Conservation (phyloP, 257 asterid genomes). For the Solanum okadae region DNA sequence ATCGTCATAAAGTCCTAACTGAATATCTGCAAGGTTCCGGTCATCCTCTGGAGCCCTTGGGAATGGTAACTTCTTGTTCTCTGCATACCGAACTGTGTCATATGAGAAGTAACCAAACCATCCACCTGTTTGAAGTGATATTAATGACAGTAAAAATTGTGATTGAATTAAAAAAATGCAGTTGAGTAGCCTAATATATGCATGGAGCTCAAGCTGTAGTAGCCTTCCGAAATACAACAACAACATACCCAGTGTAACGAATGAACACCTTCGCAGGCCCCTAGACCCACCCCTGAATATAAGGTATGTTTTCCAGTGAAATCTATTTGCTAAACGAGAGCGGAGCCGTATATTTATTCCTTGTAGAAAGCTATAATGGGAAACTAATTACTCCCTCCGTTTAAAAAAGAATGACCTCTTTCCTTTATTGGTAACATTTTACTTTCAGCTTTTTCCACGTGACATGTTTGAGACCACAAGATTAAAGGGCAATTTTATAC, state of each 20-base stretch:
- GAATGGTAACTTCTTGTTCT: constrained; percentile 65
- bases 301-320: neutral
- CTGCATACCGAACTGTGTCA: constrained; percentile 79
- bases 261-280: neutral
- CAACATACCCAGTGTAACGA: no score
- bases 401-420: no score
- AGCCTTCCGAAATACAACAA: neutral
- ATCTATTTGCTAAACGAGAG: no score
- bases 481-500: no score
- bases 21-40: constrained; percentile 67
- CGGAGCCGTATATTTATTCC: no score
- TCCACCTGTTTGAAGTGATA: constrained; percentile 54
- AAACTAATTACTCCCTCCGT: no score
- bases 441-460: no score
- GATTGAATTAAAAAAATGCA: neutral
- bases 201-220: neutral
- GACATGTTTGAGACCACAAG: no score
- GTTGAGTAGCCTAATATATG: neutral
- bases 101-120: constrained; percentile 95
- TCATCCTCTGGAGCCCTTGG: constrained; percentile 65
- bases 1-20: constrained; percentile 82
- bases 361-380: no score
- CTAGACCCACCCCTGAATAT: neutral
- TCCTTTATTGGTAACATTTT: no score
- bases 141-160: neutral